A percentile compares a stretch with the other conserved stretches of the same genome.
These are phyloP conservation scores for Entomortierella lignicola DNA, from an alignment of 192 early-diverging fungal genomes.

Conservation along the genomic window DNA sequence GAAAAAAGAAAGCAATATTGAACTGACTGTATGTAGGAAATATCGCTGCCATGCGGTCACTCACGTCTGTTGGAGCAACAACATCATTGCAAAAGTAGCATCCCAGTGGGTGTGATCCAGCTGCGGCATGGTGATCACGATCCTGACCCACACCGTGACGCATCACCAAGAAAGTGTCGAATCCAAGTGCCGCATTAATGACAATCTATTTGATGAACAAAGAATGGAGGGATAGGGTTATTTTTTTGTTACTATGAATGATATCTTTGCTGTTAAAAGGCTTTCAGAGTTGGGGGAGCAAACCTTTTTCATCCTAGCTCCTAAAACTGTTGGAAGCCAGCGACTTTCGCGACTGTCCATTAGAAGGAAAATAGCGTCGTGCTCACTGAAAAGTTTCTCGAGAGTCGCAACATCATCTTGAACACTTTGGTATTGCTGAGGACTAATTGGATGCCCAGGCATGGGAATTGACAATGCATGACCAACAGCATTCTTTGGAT, in stretches of 20 bases:
- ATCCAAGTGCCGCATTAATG: slow-evolving; percentile 94
- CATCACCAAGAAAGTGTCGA: slow-evolving; percentile 97
- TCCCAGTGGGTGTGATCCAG: slow-evolving; percentile 67
- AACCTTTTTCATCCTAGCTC: slow-evolving; percentile 72
- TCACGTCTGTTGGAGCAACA: slow-evolving; percentile 93
- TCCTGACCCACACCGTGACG: slow-evolving; percentile 81
- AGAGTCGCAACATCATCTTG: slow-evolving; percentile 65
- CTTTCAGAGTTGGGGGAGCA: not conserved
- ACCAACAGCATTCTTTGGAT: slow-evolving; percentile 72
- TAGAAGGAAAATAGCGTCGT: slow-evolving; percentile 91
- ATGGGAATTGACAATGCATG: slow-evolving; percentile 87
- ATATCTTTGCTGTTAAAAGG: not conserved
- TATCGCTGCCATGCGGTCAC: no score
- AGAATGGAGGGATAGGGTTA: not conserved
- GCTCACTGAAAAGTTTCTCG: slow-evolving; percentile 71
- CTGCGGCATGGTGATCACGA: slow-evolving; percentile 5
- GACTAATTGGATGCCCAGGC: slow-evolving; percentile 88
- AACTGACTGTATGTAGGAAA: no score
- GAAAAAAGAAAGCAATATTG: no score
- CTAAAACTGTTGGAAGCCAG: slow-evolving; percentile 94
- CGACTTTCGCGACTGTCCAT: slow-evolving; percentile 96
- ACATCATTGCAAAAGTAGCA: slow-evolving; percentile 99
- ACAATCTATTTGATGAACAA: slow-evolving; percentile 69
- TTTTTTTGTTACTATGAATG: not conserved
- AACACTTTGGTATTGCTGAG: slow-evolving; percentile 50